Base-by-base conservation (phyloP, 371 early-diverging fungal species). In the Lichtheimia corymbifera region DNA sequence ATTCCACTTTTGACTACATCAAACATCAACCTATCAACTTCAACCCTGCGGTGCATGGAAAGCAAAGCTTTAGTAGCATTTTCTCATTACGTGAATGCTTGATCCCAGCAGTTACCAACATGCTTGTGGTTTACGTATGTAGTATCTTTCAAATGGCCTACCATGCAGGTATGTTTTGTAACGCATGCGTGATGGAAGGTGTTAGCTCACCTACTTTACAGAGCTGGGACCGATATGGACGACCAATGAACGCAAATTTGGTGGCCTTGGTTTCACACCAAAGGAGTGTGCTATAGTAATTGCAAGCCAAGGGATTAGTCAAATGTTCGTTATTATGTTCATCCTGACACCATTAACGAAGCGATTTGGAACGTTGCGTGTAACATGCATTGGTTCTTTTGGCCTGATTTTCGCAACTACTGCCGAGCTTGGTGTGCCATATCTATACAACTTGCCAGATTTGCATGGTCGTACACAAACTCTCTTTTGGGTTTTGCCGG, bases 191-290 rank as follows among this genome's bases (percentile, higher is more conserved):
- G 35, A 35, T 22, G 22, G 9, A 9, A 35, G 2, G 2, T 9
- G 35, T 9, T 11, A 35, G 2, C 35, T 35, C 28, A 15, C 7
- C 17, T 5, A n/a, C n/a, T 22, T 18, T 45, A 30, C 57, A 59
- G 63, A 63, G n/a, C 41, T 55, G 35, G 50, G 59, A 40, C 61
- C 64, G 17, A 65, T 57, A 15, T 68, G 66, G 65, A 50, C 63
- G 4, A 58, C 61, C 12, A 68, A 45, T n/a, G 30, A 50, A 18
- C 53, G 53, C 9, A 25, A 41, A 14, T 30, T 18, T 25, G 91
- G 88, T 53, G 91, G 92, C 0, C 77, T 91, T 2, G 83, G 76
- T 1, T 84, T 88, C 58, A 63, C 59, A 5, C 55, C 83, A 1
- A 65, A 71, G 4, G 69, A 82, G 17, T 82, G 88, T 50, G 89